phyloP scores from a whole-genome alignment of 2,329 filamentous ascomycete species.

The Stemphylium beticola region DNA sequence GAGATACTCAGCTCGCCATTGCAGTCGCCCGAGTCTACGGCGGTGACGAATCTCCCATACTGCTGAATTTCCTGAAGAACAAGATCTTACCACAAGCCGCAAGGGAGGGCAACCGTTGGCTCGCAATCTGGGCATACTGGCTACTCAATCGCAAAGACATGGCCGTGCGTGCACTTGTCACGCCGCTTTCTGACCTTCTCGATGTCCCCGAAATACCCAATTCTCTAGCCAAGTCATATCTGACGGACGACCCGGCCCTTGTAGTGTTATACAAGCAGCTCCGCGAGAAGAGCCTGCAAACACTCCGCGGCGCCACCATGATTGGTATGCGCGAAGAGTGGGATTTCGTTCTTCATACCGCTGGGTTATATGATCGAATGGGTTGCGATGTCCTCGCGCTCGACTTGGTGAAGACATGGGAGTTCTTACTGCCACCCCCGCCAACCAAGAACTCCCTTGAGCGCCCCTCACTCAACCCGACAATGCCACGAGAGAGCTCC shows the following conservation, averaged over 20 bases:
- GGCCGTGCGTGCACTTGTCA: slow-evolving; percentile 82
- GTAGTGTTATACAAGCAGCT: slow-evolving; percentile 88
- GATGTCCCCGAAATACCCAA: slow-evolving; percentile 72
- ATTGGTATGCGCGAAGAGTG: slow-evolving; percentile 81
- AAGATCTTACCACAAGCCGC: slow-evolving; percentile 79
- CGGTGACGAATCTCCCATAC: slow-evolving; percentile 77
- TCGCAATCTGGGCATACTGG: slow-evolving; percentile 95
- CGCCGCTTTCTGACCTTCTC: slow-evolving; percentile 76
- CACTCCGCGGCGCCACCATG: slow-evolving; percentile 82
- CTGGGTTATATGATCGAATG: slow-evolving; percentile 85
- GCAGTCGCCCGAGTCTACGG: slow-evolving; percentile 87
- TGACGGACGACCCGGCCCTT: slow-evolving; percentile 89
- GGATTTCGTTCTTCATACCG: slow-evolving; percentile 87
- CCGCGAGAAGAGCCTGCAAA: slow-evolving; percentile 80
- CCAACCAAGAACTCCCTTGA: slow-evolving; percentile 21
- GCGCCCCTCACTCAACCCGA: slow-evolving; percentile 33
- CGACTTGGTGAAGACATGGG: slow-evolving; percentile 83
- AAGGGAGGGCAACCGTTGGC: slow-evolving; percentile 86
- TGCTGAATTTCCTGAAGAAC: slow-evolving; percentile 77
- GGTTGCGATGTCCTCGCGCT: slow-evolving; percentile 90
- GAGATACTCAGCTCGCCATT: slow-evolving; percentile 88
- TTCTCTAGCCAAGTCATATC: slow-evolving; percentile 76
- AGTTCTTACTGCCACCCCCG: slow-evolving; percentile 66
- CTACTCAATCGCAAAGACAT: slow-evolving; percentile 82
- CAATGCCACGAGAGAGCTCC: slow-evolving; percentile 33